Conservation (phyloP, 441 rosid species). For the Gossypium trilobum region DNA sequence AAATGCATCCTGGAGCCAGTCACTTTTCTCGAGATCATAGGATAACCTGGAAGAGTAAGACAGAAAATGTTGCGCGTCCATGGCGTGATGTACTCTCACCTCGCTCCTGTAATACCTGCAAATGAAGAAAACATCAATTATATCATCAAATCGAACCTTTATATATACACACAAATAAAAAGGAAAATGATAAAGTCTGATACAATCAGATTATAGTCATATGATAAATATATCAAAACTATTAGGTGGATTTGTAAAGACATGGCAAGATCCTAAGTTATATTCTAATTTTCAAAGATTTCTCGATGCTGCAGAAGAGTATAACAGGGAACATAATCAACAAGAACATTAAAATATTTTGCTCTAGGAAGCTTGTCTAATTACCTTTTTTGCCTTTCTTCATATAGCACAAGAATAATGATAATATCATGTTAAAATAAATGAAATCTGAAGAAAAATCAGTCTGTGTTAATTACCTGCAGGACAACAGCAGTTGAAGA, state of each 20-base stretch:
- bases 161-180: background rate
- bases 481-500: constrained; percentile 98
- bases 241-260: background rate
- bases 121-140: constrained; percentile 18
- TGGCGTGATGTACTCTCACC: constrained; percentile 98
- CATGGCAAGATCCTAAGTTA: constrained; percentile 1
- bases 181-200: background rate
- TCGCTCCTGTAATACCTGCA: constrained; percentile 95
- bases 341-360: constrained; percentile 6
- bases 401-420: background rate
- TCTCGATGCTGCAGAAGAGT: background rate
- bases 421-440: constrained; percentile 11
- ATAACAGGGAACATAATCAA: background rate
- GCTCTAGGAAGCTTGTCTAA: constrained; percentile 11
- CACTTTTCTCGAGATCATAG: constrained; percentile 10
- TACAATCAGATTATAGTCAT: background rate
- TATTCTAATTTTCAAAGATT: background rate
- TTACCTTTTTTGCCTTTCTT: background rate
- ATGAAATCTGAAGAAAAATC: constrained; percentile 14
- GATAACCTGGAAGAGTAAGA: constrained; percentile 85
- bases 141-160: constrained; percentile 12
- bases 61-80: constrained; percentile 98
- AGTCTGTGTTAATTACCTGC: constrained; percentile 46
- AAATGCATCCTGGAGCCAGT: constrained; percentile 2
- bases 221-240: background rate